phyloP scores from a whole-genome alignment of 371 early-diverging fungal species.

The Blakeslea trispora region DNA sequence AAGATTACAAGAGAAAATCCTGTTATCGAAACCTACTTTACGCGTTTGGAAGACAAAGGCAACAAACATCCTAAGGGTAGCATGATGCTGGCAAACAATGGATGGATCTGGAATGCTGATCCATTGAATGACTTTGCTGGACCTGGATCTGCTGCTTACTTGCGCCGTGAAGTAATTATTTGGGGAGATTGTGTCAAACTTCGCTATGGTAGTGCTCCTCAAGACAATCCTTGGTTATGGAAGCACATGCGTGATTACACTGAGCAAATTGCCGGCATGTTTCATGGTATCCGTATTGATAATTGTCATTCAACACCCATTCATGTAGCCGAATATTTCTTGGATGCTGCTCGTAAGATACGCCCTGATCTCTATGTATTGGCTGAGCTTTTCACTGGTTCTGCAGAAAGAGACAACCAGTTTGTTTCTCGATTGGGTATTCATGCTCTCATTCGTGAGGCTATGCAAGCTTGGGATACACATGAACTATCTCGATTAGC shows the following conservation, averaged over 20 bases:
- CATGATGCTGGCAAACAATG: conserved; percentile 88
- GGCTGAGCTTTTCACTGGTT: conserved; percentile 97
- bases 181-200: conserved; percentile 99
- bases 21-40: conserved; percentile 91
- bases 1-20: conserved; percentile 63
- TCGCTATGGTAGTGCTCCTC: conserved; percentile 82
- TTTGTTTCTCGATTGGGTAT: conserved; percentile 94
- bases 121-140: conserved; percentile 93
- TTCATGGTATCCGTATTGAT: conserved; percentile 97
- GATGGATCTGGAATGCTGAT: conserved; percentile 99
- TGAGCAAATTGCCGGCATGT: conserved; percentile 79
- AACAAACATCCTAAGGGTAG: conserved; percentile 59
- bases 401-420: conserved; percentile 84
- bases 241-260: conserved; percentile 90
- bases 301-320: conserved; percentile 98
- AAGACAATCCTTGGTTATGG: conserved; percentile 96
- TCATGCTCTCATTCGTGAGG: conserved; percentile 94
- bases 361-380: conserved; percentile 93
- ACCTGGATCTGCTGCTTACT: conserved; percentile 81
- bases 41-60: conserved; percentile 60
- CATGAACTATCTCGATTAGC: conserved; percentile 85
- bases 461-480: conserved; percentile 96
- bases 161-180: conserved; percentile 91
- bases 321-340: conserved; percentile 88
- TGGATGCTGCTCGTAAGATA: conserved; percentile 85